Evolutionary conservation across 2,329 filamentous ascomycete genomes (phyloP), one percentile per base, ranked within the genome.

Genomic region (Cladobotryum mycophilum): DNA sequence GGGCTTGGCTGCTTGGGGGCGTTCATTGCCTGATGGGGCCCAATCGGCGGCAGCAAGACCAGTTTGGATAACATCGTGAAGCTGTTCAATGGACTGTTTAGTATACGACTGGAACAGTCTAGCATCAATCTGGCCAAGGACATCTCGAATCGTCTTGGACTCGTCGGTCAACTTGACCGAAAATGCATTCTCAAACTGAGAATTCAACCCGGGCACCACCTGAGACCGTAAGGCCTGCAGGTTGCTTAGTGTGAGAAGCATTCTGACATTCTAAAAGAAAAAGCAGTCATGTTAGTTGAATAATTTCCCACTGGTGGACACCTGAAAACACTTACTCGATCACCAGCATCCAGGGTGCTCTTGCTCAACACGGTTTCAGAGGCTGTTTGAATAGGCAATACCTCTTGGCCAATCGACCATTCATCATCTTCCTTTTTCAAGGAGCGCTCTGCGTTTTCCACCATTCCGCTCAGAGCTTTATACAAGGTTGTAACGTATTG

Each of bases 401-500:
- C 64, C 13, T 78, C 76, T 15, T 64, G 60, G 14, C 77, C 74
- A 3, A 74, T 72, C 0, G 73, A 77, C 80, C 80, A 83, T 51
- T 82, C 79, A 53, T 82, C 79, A 42, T 85, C 82, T 1, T 80
- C 72, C 58, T 81, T 82, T 58, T 84, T 81, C 13, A 83, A 67
- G 3, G 84, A 79, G 51, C 83, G 82, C 69, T 97, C 90, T 3
- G 93, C 92, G 67, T 96, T 97, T 69, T 97, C 93, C 1, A 99
- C 90, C 83, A 99, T 92, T 18, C 92, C 93, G 60, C 89, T 95
- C 36, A 99, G 72, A 6, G 89, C 89, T 67, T 95, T 95, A 70
- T 97, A 97, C 41, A 99, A 73, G 52, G 91, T 96, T 6, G 86
- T 90, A 14, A 96, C 90, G 63, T 99, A 99, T 63, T 95, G 89